Evolutionary conservation across 106 monocot species (phyloP), one percentile per base, ranked within the genome.

Genomic region (Triglochin maritima): DNA sequence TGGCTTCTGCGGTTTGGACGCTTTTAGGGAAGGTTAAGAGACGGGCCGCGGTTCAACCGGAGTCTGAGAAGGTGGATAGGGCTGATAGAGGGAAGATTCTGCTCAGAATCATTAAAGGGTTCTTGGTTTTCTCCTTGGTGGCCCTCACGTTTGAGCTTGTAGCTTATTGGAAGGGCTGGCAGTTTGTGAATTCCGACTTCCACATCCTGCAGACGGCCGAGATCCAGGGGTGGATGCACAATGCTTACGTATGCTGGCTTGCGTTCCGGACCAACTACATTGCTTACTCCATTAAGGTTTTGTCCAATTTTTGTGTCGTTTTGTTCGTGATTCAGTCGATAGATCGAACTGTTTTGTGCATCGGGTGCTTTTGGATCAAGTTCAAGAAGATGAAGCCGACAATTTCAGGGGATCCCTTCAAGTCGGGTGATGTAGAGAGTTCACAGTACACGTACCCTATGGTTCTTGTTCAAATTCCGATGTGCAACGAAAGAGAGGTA

Each of bases 391-490:
- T 88, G 47, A 82, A 81, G 55, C 87, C 87, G 0, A 68, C 53
- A 47, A 73, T 88, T 13, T 49, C 62, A 6, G 73, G 14, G 0
- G 80, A 85, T 47, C 65, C 78, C 3, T 66, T 73, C 53, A 75
- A 82, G 51, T 65, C 55, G 0, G 65, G 69, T 10, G 76, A 67
- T 68, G 57, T 57, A 3, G 80, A 66, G 63, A 56, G 54, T 63
- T 68, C 69, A 14, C 48, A 55, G 29, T 79, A 49, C 5, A 54
- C 50, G 70, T 81, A 74, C 69, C 55, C 84, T 0, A 83, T 86
- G 86, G 86, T 86, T 9, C 67, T 86, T 42, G 73, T 86, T 82
- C 86, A 87, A 76, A 87, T 87, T 65, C 86, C 86, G 13, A 87
- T 87, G 83, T 87, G 86, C 78, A 87, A 87, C 52, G 69, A 69